These are phyloP conservation scores for Penicillium crustosum DNA, from an alignment of 2,329 filamentous ascomycete species.

Conservation along the genomic window DNA sequence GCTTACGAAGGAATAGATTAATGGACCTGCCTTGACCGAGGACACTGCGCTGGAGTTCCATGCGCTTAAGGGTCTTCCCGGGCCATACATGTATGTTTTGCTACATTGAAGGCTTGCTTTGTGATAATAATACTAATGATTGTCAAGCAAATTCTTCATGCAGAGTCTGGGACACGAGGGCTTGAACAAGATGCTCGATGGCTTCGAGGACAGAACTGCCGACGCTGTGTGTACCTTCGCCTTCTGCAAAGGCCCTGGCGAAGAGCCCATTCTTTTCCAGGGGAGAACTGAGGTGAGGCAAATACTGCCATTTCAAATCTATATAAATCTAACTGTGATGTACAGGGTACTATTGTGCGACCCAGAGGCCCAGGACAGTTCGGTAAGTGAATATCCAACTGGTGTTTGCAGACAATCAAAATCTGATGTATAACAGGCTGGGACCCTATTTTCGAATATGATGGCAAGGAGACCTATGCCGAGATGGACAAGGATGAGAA, in stretches of 20 bases:
- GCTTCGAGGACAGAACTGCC: constrained; percentile 86
- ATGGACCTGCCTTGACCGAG: constrained; percentile 89
- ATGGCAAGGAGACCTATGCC: constrained; percentile 81
- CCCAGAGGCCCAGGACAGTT: constrained; percentile 78
- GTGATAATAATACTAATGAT: neutral
- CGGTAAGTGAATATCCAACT: constrained; percentile 56
- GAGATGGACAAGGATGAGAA: constrained; percentile 94
- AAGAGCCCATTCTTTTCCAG: constrained; percentile 85
- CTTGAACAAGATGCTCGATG: constrained; percentile 84
- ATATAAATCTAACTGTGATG: constrained; percentile 4
- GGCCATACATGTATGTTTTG: constrained; percentile 81
- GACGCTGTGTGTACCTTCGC: constrained; percentile 96
- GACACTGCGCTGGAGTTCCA: constrained; percentile 94
- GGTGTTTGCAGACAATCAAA: neutral
- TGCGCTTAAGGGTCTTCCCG: constrained; percentile 85
- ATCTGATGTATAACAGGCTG: constrained; percentile 61
- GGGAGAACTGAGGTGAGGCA: constrained; percentile 72
- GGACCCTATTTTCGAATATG: constrained; percentile 94
- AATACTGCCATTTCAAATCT: neutral
- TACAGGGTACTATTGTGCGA: constrained; percentile 75
- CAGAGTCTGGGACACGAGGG: constrained; percentile 76
- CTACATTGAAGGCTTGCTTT: constrained; percentile 4
- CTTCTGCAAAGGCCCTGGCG: constrained; percentile 80
- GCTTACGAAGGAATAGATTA: constrained; percentile 54
- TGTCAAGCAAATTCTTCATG: constrained; percentile 86